Percentiles rank a stretch among this genome's conserved stretches.
These are phyloP conservation scores for Verticillium longisporum DNA, from an alignment of 2,329 filamentous ascomycete genomes.

Conservation along the genomic window DNA sequence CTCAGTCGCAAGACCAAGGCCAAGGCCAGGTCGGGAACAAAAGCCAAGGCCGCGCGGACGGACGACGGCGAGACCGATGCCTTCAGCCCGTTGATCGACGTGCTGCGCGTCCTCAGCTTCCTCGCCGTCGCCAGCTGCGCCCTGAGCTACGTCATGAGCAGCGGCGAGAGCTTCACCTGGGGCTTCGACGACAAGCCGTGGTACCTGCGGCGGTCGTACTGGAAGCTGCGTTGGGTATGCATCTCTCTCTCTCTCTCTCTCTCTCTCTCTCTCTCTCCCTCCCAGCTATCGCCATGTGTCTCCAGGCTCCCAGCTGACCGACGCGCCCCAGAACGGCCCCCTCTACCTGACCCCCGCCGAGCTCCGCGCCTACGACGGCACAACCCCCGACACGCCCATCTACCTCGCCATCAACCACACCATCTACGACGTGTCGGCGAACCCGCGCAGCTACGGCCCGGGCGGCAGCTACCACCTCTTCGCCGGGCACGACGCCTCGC, in stretches of 20 bases:
- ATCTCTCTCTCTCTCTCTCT: background rate
- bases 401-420: conserved; percentile 87
- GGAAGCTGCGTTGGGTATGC: conserved; percentile 57
- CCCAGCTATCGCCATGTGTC: too few relatives aligned
- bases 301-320: background rate
- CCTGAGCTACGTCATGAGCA: conserved; percentile 70
- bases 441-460: conserved; percentile 66
- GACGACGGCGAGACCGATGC: conserved; percentile 52
- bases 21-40: conserved; percentile 15
- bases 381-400: conserved; percentile 66
- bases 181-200: conserved; percentile 53
- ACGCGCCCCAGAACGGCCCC: conserved; percentile 44
- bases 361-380: conserved; percentile 71
- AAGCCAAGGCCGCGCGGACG: conserved; percentile 19
- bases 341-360: conserved; percentile 67
- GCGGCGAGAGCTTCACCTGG: conserved; percentile 65
- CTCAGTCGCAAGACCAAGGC: conserved; percentile 14
- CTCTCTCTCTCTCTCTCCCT: background rate
- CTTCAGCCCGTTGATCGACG: conserved; percentile 51
- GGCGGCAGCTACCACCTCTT: conserved; percentile 86
- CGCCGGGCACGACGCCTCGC: conserved; percentile 76
- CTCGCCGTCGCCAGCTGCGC: conserved; percentile 59
- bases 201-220: conserved; percentile 50
- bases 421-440: conserved; percentile 75
- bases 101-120: conserved; percentile 63